These are phyloP conservation scores for Hypsizygus ulmarius DNA, from an alignment of 1,284 basidiomycete genomes.

Conservation along the genomic window DNA sequence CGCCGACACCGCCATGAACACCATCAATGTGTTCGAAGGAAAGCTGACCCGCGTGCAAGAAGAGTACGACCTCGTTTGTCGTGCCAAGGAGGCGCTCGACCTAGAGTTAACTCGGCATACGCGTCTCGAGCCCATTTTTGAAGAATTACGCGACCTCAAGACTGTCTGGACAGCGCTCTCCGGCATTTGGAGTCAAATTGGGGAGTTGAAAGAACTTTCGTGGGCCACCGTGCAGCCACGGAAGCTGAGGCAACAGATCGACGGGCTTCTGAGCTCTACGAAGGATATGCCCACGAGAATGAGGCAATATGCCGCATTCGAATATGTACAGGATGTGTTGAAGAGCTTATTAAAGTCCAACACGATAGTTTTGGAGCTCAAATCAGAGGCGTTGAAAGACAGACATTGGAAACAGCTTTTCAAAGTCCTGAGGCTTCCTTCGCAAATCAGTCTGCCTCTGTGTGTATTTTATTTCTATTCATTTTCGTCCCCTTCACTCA, in stretches of 20 bases:
- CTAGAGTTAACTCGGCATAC: conserved; percentile 90
- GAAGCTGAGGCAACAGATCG: conserved; percentile 93
- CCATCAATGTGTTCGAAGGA: conserved; percentile 91
- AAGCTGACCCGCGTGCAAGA: conserved; percentile 89
- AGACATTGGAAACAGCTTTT: conserved; percentile 98
- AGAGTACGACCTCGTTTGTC: conserved; percentile 90
- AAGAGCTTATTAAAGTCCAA: conserved; percentile 89
- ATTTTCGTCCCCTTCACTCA: background rate
- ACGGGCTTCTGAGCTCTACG: conserved; percentile 84
- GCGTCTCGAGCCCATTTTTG: conserved; percentile 89
- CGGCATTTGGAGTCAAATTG: conserved; percentile 94
- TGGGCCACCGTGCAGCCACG: conserved; percentile 95
- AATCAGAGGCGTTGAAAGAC: conserved; percentile 96
- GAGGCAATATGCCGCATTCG: conserved; percentile 98
- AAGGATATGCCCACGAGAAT: conserved; percentile 99
- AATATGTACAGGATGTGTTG: conserved; percentile 94
- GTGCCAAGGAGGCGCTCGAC: conserved; percentile 96
- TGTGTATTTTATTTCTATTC: conserved; percentile 34
- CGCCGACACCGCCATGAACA: conserved; percentile 93
- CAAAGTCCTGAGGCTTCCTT: conserved; percentile 78
- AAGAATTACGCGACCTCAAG: conserved; percentile 95
- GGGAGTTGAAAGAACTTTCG: conserved; percentile 82
- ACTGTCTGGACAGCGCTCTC: conserved; percentile 99
- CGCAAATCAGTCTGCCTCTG: conserved; percentile 67
- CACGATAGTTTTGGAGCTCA: conserved; percentile 85